Percentiles rank a stretch among this genome's conserved stretches.
Conservation (phyloP, 108 stramenopile genomes). For the Nitzschia sp. region DNA sequence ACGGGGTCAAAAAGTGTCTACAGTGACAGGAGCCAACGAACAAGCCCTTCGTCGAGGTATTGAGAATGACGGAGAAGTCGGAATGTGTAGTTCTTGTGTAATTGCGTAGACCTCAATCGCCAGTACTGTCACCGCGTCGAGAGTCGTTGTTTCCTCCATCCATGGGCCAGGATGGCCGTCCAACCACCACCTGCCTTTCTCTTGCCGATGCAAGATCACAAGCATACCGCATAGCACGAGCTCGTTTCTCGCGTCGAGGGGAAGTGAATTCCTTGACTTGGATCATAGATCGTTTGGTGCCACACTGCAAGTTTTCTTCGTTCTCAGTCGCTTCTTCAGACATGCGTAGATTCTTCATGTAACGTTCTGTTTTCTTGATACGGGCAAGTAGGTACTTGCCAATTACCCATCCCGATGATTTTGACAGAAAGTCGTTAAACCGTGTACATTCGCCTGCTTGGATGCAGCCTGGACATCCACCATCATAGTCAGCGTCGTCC, state of each 20-base stretch:
- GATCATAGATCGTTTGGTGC: background rate
- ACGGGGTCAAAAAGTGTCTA: slow-evolving; percentile 37
- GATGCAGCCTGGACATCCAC: slow-evolving; percentile 83
- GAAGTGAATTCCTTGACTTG: slow-evolving; percentile 10
- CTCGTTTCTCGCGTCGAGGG: slow-evolving; percentile 28
- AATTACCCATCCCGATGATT: slow-evolving; percentile 46
- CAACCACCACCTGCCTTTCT: slow-evolving; percentile 56
- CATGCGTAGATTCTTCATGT: slow-evolving; percentile 26
- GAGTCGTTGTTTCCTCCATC: slow-evolving; percentile 27
- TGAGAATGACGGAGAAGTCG: slow-evolving; percentile 34
- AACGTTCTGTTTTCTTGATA: slow-evolving; percentile 46
- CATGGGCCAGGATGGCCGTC: slow-evolving; percentile 55
- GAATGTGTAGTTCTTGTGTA: slow-evolving; percentile 28
- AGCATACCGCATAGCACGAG: slow-evolving; percentile 48
- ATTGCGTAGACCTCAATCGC: background rate
- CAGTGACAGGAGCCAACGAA: slow-evolving; percentile 43
- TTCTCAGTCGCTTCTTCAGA: background rate
- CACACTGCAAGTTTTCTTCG: background rate
- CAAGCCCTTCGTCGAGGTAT: slow-evolving; percentile 22
- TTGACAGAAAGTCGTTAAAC: slow-evolving; percentile 61
- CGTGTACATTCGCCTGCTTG: slow-evolving; percentile 74
- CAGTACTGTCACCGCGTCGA: slow-evolving; percentile 2
- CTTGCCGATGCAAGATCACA: slow-evolving; percentile 39
- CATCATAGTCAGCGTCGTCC: slow-evolving; percentile 52
- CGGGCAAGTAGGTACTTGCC: slow-evolving; percentile 58